Evolutionary conservation across 805 yeast genomes (phyloP).

Genomic region (Saccharomycopsis capsularis): DNA sequence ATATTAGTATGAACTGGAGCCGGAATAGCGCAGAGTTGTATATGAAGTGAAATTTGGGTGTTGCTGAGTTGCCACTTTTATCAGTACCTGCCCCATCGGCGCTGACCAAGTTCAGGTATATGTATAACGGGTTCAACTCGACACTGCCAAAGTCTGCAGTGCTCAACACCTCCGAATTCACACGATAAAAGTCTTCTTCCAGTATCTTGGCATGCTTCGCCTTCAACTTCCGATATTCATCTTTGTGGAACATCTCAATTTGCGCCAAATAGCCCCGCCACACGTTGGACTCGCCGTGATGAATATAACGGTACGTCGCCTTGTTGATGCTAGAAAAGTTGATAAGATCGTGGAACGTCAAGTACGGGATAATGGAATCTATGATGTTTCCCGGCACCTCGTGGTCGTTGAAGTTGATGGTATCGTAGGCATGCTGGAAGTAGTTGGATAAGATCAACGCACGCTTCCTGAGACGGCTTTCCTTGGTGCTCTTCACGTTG

Average conservation of each 20-base stretch:
- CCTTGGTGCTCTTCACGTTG: neutral
- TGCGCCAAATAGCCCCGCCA: constrained; percentile 15
- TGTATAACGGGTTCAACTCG: constrained; percentile 13
- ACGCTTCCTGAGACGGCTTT: constrained; percentile 9
- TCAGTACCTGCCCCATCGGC: neutral
- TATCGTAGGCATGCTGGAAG: constrained; percentile 11
- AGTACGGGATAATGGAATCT: constrained; percentile 13
- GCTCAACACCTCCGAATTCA: constrained; percentile 10
- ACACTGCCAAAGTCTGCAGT: neutral
- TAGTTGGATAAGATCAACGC: constrained; percentile 19
- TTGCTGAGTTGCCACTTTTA: neutral
- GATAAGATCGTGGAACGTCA: constrained; percentile 13
- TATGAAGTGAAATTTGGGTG: constrained; percentile 7
- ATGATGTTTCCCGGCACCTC: constrained; percentile 12
- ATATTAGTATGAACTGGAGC: constrained; percentile 34
- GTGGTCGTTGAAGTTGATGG: neutral
- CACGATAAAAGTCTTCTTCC: constrained; percentile 9
- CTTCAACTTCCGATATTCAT: constrained; percentile 5
- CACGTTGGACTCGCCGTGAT: constrained; percentile 7
- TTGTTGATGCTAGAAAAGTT: constrained; percentile 17
- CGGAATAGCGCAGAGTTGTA: constrained; percentile 27
- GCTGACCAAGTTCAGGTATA: constrained; percentile 11
- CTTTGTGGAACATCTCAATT: constrained; percentile 8
- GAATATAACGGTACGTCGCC: constrained; percentile 17
- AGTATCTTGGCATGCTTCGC: constrained; percentile 6